These are phyloP conservation scores for Tolypocladium guangdongense DNA, from an alignment of 2,329 filamentous ascomycete genomes.

Conservation along the genomic window DNA sequence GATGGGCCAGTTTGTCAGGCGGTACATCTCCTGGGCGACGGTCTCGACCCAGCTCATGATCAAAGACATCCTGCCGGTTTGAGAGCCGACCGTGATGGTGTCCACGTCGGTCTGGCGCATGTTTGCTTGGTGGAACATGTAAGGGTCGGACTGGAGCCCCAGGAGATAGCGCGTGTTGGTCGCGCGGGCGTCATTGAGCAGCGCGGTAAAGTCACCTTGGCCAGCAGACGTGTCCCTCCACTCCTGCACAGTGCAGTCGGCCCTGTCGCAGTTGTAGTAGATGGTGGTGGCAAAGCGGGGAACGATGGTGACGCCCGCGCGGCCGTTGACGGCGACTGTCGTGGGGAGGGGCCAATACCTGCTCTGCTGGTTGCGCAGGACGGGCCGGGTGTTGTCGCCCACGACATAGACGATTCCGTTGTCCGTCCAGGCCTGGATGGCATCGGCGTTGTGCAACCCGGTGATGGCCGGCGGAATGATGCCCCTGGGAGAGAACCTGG, in stretches of 20 bases:
- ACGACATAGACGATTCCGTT: conserved; percentile 49
- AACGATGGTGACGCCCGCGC: conserved; percentile 43
- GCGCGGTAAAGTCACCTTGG: conserved; percentile 38
- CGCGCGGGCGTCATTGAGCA: conserved; percentile 37
- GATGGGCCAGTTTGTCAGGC: conserved; percentile 25
- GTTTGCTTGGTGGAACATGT: conserved; percentile 56
- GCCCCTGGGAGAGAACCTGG: conserved; percentile 38
- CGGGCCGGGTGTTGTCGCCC: conserved; percentile 51
- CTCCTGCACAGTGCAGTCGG: conserved; percentile 44
- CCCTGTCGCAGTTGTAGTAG: conserved; percentile 52
- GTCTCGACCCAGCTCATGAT: conserved; percentile 47
- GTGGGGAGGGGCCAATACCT: conserved; percentile 44
- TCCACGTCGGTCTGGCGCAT: conserved; percentile 37
- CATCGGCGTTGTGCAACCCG: conserved; percentile 53
- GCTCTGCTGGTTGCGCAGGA: conserved; percentile 40
- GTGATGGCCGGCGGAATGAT: conserved; percentile 54
- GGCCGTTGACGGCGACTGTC: conserved; percentile 39
- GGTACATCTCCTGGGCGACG: conserved; percentile 39
- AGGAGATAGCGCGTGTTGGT: conserved; percentile 47
- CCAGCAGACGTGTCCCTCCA: conserved; percentile 50
- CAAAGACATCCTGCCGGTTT: conserved; percentile 35
- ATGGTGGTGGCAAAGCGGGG: conserved; percentile 51
- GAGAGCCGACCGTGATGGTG: conserved; percentile 35
- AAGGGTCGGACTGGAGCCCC: conserved; percentile 41
- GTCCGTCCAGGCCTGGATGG: conserved; percentile 45